Evolutionary conservation across 2,329 filamentous ascomycete genomes (phyloP).

Genomic region (Arthrobotrys megalospora): DNA sequence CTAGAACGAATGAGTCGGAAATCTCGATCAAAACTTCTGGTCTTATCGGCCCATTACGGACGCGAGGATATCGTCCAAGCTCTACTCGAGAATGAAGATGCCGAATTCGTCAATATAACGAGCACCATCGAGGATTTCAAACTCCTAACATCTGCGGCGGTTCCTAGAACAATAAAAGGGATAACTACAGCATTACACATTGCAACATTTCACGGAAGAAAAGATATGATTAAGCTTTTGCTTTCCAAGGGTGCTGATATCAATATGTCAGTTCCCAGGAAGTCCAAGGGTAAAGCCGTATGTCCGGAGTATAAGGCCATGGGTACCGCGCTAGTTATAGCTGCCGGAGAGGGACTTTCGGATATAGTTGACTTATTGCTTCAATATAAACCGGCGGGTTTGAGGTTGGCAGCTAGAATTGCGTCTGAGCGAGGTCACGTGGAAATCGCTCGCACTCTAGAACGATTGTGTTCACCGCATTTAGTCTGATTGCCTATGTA

Average conservation of each 20-base stretch:
- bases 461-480: too few relatives aligned
- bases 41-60: neutral
- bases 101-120: neutral
- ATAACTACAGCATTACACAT: neutral
- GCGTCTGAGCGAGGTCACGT: too few relatives aligned
- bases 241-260: neutral
- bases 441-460: too few relatives aligned
- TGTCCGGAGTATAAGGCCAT: too few relatives aligned
- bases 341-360: too few relatives aligned
- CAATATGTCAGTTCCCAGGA: neutral
- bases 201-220: neutral
- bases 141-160: neutral
- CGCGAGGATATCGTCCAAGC: neutral
- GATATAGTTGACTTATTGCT: too few relatives aligned
- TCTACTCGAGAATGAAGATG: neutral
- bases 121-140: neutral
- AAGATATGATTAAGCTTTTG: neutral
- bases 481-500: too few relatives aligned
- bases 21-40: neutral
- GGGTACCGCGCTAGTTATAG: too few relatives aligned
- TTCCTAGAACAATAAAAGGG: neutral
- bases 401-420: too few relatives aligned
- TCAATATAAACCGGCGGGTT: too few relatives aligned
- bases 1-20: neutral
- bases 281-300: too few relatives aligned